phyloP scores from a whole-genome alignment of 1,139 yeast species.

The Blastobotrys indianensis region DNA sequence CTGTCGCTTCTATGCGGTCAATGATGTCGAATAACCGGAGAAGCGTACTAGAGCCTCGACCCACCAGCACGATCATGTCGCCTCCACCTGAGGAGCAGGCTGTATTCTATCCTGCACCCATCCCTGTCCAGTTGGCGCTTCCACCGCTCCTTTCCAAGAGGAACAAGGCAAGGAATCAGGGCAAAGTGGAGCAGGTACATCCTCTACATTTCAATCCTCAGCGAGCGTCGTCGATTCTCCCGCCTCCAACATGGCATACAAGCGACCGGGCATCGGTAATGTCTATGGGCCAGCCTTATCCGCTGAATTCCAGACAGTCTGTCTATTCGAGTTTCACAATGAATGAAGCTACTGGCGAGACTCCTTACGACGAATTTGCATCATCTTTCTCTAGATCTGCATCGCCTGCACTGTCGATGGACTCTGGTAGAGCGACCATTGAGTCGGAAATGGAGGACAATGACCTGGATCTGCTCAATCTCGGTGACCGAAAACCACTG shows the following conservation, averaged over 20 bases:
- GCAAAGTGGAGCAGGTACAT: not conserved
- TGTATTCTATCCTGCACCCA: slow-evolving; percentile 33
- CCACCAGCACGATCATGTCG: not conserved
- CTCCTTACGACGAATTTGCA: not conserved
- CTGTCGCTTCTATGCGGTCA: slow-evolving; percentile 5
- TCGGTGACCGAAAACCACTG: slow-evolving; percentile 7
- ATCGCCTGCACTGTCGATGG: slow-evolving; percentile 22
- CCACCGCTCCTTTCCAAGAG: slow-evolving; percentile 25
- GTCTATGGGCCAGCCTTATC: slow-evolving; percentile 13
- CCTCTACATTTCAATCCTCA: slow-evolving; percentile 11
- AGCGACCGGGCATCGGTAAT: slow-evolving; percentile 12
- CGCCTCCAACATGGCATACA: slow-evolving; percentile 20
- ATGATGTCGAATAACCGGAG: not conserved
- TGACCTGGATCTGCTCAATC: slow-evolving; percentile 10
- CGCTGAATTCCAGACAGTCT: slow-evolving; percentile 3
- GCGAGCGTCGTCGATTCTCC: slow-evolving; percentile 15
- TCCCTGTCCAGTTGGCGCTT: slow-evolving; percentile 27
- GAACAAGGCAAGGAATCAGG: slow-evolving; percentile 11
- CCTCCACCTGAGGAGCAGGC: slow-evolving; percentile 13
- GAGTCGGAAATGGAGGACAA: slow-evolving; percentile 22
- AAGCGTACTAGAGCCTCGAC: slow-evolving; percentile 12
- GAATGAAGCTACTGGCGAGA: not conserved
- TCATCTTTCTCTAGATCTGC: slow-evolving; percentile 10
- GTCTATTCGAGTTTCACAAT: slow-evolving; percentile 2
- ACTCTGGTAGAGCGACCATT: slow-evolving; percentile 29